Evolutionary conservation across 306 rosid species (phyloP), one percentile per base, ranked within the genome.

Genomic region (Macrotyloma uniflorum): DNA sequence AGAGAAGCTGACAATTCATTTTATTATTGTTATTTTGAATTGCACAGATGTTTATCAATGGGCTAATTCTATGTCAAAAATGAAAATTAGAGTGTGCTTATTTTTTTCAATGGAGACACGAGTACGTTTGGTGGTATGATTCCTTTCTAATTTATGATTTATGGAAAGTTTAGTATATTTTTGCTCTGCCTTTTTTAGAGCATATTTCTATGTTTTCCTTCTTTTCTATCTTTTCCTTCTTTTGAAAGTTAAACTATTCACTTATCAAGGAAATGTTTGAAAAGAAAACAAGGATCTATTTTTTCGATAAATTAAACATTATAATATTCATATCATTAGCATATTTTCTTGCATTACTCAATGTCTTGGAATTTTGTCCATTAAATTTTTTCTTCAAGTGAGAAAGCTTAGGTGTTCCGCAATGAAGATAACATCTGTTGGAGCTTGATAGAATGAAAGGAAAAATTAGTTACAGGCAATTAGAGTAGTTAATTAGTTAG

Each of bases 11-110:
- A 51, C 42, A 33, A 65, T 18, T 46, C 40, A 77, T 59, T 47
- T 78, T 11, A 14, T 70, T 61, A n/a, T n/a, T n/a, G 1, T 46
- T 18, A 53, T 57, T 49, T 24, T 76, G 32, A 69, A 58, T 81
- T 79, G 59, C 67, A 54, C 97, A 94, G 98, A 91, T 86, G 96
- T 94, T 33, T 94, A 91, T 88, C 91, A 72, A 71, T 94, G 98
- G 98, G 90, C 96, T 33, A 81, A 88, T 87, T 82, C 90, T 76
- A 80, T 87, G 69, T 87, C 90, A 85, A 89, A 91, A 80, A 89
- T 91, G 98, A 88, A 79, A 81, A 72, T 91, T 77, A 88, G 98
- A 77, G 93, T 90, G 46, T 90, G 97, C 83, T 74, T 93, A 86
- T 93, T 87, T 84, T 93, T 93, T 76, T 90, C 98, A 28, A 70